phyloP scores from a whole-genome alignment of 1,284 basidiomycete species.

The Termitomyces sp. region DNA sequence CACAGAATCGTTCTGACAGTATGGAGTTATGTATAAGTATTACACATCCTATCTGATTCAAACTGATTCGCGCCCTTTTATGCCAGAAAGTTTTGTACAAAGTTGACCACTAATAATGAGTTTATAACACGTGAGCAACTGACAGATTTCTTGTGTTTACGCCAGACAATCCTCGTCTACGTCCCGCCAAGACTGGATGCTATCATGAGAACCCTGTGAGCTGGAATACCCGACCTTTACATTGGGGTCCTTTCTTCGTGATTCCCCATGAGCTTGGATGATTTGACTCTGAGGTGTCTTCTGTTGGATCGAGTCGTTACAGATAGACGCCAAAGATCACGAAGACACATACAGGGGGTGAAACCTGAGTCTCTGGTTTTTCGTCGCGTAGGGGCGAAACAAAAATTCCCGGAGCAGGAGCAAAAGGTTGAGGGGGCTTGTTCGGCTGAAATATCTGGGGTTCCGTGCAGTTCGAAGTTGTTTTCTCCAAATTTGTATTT shows the following conservation, averaged over 20 bases:
- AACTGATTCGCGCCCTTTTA: too few species aligned
- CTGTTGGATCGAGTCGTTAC: background rate
- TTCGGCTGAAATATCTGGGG: constrained; percentile 1
- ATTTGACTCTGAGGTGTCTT: background rate
- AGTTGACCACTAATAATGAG: too few species aligned
- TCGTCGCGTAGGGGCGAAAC: constrained; percentile 41
- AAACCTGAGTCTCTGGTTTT: constrained; percentile 1
- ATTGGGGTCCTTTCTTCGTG: background rate
- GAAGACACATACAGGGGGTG: background rate
- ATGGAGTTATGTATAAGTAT: too few species aligned
- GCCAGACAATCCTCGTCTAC: background rate
- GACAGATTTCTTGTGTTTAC: background rate
- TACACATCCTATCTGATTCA: too few species aligned
- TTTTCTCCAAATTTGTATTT: background rate
- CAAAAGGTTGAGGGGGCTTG: constrained; percentile 25
- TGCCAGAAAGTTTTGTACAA: too few species aligned
- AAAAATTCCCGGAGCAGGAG: constrained; percentile 40
- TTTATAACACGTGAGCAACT: background rate
- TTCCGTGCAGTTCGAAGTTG: constrained; percentile 1
- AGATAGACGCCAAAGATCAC: background rate
- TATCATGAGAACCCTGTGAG: constrained; percentile 41
- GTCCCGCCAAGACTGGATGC: constrained; percentile 48
- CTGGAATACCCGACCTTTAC: background rate
- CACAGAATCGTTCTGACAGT: too few species aligned
- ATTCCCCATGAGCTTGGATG: background rate